phyloP scores from a whole-genome alignment of 2,329 filamentous ascomycete genomes.

The Aspergillus felis region DNA sequence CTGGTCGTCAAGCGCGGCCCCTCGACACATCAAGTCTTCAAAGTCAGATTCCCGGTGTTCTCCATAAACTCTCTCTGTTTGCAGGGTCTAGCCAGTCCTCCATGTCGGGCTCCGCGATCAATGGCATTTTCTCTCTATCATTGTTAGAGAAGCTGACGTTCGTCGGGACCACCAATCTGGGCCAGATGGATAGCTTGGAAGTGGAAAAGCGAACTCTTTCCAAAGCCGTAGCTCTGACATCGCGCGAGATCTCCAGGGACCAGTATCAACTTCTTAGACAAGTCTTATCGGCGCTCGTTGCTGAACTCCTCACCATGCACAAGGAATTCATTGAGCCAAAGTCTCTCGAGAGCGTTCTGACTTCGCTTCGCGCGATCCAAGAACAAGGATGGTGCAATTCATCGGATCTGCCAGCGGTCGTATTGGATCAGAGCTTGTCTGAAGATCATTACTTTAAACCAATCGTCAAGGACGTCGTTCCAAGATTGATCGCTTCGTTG shows the following conservation, averaged over 20 bases:
- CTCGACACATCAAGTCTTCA: constrained; percentile 30
- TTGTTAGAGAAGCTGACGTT: constrained; percentile 55
- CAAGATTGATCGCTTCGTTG: constrained; percentile 25
- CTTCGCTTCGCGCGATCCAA: constrained; percentile 22
- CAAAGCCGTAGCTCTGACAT: constrained; percentile 51
- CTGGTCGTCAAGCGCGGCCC: constrained; percentile 34
- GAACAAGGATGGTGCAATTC: constrained; percentile 14
- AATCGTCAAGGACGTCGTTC: constrained; percentile 27
- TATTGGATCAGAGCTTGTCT: constrained; percentile 19
- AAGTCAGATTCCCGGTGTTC: constrained; percentile 30
- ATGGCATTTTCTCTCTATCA: constrained; percentile 47
- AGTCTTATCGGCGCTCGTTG: constrained; percentile 40
- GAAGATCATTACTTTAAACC: constrained; percentile 34
- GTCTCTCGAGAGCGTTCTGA: constrained; percentile 21
- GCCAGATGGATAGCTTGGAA: constrained; percentile 61
- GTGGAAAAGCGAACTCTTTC: constrained; percentile 61
- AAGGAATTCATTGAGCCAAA: constrained; percentile 29
- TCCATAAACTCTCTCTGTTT: constrained; percentile 36
- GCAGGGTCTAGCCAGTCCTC: constrained; percentile 27
- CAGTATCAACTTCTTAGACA: constrained; percentile 49
- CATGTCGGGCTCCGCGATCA: constrained; percentile 43
- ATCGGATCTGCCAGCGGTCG: constrained; percentile 10
- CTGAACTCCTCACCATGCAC: constrained; percentile 34
- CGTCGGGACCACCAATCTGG: constrained; percentile 53
- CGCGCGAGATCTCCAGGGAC: constrained; percentile 48